Conservation (phyloP, 139 green algal genomes). For the Spirogloea muscicola region DNA sequence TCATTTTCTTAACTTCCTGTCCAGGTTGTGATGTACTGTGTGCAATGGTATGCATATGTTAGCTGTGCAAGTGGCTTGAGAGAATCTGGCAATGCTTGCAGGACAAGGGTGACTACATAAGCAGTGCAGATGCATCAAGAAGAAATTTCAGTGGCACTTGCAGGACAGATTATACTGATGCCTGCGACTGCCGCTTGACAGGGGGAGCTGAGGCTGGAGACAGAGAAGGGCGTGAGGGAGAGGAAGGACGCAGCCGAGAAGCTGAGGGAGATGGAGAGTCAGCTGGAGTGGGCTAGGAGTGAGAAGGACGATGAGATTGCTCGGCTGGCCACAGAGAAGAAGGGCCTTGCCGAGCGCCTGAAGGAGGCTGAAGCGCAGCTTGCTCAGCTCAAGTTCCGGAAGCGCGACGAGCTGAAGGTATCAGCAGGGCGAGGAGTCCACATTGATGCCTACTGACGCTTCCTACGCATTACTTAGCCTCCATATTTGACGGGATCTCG, state of each 20-base stretch:
- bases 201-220: slow-evolving; percentile 34
- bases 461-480: too few relatives aligned
- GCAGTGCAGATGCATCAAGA: too few relatives aligned
- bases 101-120: too few relatives aligned
- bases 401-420: slow-evolving; percentile 48
- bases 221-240: slow-evolving; percentile 25
- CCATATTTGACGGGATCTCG: too few relatives aligned
- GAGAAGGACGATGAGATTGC: slow-evolving; percentile 49
- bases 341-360: slow-evolving; percentile 28
- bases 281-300: slow-evolving; percentile 54
- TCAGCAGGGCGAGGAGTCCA: too few relatives aligned
- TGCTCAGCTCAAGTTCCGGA: slow-evolving; percentile 43
- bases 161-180: too few relatives aligned
- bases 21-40: too few relatives aligned
- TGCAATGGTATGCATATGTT: too few relatives aligned
- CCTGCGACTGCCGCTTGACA: slow-evolving; percentile 10
- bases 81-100: too few relatives aligned
- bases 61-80: too few relatives aligned
- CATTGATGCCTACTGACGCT: too few relatives aligned
- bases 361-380: slow-evolving; percentile 51
- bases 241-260: slow-evolving; percentile 33
- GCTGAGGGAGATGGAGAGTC: slow-evolving; percentile 48
- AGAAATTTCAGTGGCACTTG: not conserved
- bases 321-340: slow-evolving; percentile 32
- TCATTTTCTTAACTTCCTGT: too few relatives aligned